Conservation (phyloP, 441 rosid species). For the Populus hybrid region DNA sequence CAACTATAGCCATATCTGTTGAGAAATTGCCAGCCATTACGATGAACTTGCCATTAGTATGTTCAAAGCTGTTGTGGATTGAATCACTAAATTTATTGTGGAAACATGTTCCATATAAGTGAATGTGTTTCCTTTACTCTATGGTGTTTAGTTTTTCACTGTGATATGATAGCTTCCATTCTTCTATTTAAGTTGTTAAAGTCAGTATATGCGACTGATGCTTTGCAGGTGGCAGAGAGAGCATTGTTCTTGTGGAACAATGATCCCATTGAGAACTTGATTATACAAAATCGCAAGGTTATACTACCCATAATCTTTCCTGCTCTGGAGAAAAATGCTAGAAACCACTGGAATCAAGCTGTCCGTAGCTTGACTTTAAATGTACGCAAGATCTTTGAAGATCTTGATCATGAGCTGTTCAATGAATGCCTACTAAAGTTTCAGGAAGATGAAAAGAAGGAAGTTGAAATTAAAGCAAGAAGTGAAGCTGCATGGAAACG, state of each 20-base stretch:
- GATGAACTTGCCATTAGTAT: not conserved
- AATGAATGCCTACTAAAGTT: conserved; percentile 62
- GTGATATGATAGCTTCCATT: not conserved
- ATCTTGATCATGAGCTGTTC: conserved; percentile 67
- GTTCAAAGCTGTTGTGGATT: not conserved
- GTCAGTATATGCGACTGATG: conserved; percentile 11
- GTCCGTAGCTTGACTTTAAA: conserved; percentile 77
- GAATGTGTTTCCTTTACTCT: not conserved
- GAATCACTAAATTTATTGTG: conserved; percentile 3
- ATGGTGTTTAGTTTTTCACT: not conserved
- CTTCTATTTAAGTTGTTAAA: not conserved
- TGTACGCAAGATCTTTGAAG: conserved; percentile 70
- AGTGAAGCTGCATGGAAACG: conserved; percentile 64
- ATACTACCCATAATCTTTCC: conserved; percentile 74
- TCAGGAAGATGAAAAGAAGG: conserved; percentile 50
- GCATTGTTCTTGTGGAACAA: conserved; percentile 86
- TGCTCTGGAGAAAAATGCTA: conserved; percentile 63
- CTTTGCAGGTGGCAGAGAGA: conserved; percentile 79
- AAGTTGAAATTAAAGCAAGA: conserved; percentile 47
- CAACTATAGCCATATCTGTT: not conserved
- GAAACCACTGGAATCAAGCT: conserved; percentile 79
- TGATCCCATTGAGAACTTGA: conserved; percentile 63
- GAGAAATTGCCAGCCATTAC: not conserved
- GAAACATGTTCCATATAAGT: not conserved
- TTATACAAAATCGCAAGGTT: conserved; percentile 60